A percentile compares a stretch with the other conserved stretches of the same genome.
Evolutionary conservation across 176 grass and related monocot species (phyloP).

Genomic region (Hordeum marinum): DNA sequence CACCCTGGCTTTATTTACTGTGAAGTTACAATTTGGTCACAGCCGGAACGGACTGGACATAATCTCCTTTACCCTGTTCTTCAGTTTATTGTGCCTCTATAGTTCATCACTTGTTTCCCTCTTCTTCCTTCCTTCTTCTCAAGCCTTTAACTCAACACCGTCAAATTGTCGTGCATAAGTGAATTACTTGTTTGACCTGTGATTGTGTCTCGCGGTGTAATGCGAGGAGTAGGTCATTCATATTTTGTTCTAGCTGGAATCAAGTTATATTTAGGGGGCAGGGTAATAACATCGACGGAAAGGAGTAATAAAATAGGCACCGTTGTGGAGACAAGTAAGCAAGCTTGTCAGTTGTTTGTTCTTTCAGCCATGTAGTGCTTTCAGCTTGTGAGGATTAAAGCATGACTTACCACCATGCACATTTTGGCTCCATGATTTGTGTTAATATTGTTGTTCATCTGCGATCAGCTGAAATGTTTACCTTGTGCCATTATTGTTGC

Average conservation of each 20-base stretch:
- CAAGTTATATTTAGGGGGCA: not conserved
- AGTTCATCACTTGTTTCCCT: no score
- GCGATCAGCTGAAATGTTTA: not conserved
- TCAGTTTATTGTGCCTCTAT: no score
- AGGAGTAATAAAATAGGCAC: not conserved
- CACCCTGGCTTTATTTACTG: no score
- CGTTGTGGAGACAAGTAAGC: not conserved
- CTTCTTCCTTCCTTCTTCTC: no score
- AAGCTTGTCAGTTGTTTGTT: not conserved
- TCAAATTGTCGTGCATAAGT: not conserved
- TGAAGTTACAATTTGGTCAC: no score
- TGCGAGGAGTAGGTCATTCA: no score
- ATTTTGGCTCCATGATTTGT: not conserved
- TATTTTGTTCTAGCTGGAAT: not conserved
- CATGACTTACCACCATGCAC: not conserved
- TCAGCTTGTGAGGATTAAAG: not conserved
- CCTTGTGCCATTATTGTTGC: not conserved
- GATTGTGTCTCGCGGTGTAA: no score
- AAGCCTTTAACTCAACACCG: no score
- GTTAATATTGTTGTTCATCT: conserved; percentile 12
- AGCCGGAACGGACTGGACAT: no score
- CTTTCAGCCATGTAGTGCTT: not conserved
- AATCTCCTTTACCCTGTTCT: no score
- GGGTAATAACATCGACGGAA: not conserved
- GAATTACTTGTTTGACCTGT: no score